phyloP scores from a whole-genome alignment of 2,329 filamentous ascomycete genomes.

The Myriosclerotinia scirpicola region DNA sequence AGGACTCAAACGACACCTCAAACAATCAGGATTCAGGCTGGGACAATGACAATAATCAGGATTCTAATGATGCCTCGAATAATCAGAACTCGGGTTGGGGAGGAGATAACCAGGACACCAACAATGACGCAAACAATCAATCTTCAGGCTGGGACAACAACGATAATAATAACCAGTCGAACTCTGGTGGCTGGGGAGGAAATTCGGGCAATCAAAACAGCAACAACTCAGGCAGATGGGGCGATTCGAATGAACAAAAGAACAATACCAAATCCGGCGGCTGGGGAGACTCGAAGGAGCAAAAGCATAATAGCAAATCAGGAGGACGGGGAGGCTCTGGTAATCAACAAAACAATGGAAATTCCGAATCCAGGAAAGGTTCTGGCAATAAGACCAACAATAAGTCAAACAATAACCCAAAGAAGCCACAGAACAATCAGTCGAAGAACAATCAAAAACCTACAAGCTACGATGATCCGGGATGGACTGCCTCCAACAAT shows the following conservation, averaged over 20 bases:
- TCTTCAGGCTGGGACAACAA: slow-evolving; percentile 14
- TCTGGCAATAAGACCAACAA: slow-evolving; percentile 9
- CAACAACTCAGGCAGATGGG: slow-evolving; percentile 26
- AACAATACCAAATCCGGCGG: neutral
- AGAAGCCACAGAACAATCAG: neutral
- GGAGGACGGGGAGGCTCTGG: slow-evolving; percentile 26
- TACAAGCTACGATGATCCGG: slow-evolving; percentile 7
- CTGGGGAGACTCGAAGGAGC: slow-evolving; percentile 3
- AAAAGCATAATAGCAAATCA: slow-evolving; percentile 6
- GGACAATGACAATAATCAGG: slow-evolving; percentile 12
- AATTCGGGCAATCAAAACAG: slow-evolving; percentile 3
- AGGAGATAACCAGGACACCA: slow-evolving; percentile 13
- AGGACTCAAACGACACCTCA: slow-evolving; percentile 22
- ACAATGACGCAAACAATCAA: slow-evolving; percentile 5
- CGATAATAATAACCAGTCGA: neutral
- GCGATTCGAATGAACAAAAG: neutral
- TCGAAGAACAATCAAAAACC: neutral
- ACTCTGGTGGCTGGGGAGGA: neutral
- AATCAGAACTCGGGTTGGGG: slow-evolving; percentile 11
- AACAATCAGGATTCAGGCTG: slow-evolving; percentile 12
- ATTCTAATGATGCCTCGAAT: slow-evolving; percentile 20
- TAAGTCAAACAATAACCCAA: slow-evolving; percentile 2
- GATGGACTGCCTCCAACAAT: slow-evolving; percentile 1
- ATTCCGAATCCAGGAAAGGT: slow-evolving; percentile 25
- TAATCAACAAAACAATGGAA: slow-evolving; percentile 17